Base-by-base conservation (phyloP, 2,329 filamentous ascomycete species). In the Aspergillus sp. region DNA sequence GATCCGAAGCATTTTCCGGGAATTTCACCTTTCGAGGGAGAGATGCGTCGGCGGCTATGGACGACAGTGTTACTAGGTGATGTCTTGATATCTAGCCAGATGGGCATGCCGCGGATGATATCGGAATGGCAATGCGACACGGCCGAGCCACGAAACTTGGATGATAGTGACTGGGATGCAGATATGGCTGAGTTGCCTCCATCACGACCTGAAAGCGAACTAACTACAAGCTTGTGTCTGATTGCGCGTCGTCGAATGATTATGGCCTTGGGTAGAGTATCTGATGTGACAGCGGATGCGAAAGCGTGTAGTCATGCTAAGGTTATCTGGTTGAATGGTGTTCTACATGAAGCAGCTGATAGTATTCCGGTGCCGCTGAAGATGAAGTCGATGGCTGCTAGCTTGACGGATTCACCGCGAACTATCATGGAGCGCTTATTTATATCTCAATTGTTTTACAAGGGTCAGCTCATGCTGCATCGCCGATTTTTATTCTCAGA, bases 41-140 rank as follows among this genome's bases (percentile, higher is more conserved):
- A 87, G 69, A 84, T 79, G 70, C 67, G 78, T 26, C 68, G 77
- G 24, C 72, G 77, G 7, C 57, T 75, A 2, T 80, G 78, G 77
- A 70, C 73, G 6, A 71, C 70, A 22, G 63, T 75, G 3, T 61
- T 71, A 2, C 83, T 87, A 69, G 77, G 87, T 51, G 87, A 89
- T 65, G 71, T 85, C 2, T 73, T 88, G 11, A 79, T 85, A 1
- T 82, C 84, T 0, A 87, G 86, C 67, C 85, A 88, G 65, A 80
- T 88, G 66, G 87, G 87, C 1, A 75, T 89, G 42, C 87, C 87
- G 2, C 82, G 81, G 60, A 84, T 86, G 80, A 78, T 87, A 51
- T 77, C 82, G 51, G 79, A 81, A 22, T 81, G 85, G 59, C 82
- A 87, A 57, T 83, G 80, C 51, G 87, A 89, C 66, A 86, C 84